Evolutionary conservation across 768 basidiomycete genomes (phyloP).

Genomic region (Dacryopinax spathularia): DNA sequence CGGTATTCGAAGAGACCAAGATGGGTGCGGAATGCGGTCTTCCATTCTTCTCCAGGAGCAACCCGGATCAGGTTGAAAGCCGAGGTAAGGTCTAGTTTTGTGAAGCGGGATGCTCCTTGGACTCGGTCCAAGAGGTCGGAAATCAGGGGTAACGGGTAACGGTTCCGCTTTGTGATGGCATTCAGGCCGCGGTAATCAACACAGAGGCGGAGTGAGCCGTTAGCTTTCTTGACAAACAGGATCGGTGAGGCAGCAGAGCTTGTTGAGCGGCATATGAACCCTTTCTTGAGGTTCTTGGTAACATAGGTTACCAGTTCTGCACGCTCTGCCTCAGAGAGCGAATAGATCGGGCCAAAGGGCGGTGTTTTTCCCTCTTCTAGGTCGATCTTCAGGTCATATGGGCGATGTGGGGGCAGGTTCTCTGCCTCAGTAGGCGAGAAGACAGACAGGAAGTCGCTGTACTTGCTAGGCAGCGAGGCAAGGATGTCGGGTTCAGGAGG

Average conservation of each 20-base stretch:
- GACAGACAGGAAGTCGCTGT: slow-evolving; percentile 20
- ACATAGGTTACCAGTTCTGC: slow-evolving; percentile 26
- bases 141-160: slow-evolving; percentile 12
- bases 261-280: slow-evolving; percentile 24
- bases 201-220: slow-evolving; percentile 10
- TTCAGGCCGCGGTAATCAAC: slow-evolving; percentile 14
- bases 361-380: slow-evolving; percentile 21
- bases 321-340: slow-evolving; percentile 23
- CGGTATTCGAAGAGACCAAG: slow-evolving; percentile 15
- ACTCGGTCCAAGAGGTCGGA: slow-evolving; percentile 9
- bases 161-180: slow-evolving; percentile 7
- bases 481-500: too few species aligned
- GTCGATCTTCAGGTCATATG: slow-evolving; percentile 28
- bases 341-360: slow-evolving; percentile 24
- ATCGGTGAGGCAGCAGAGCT: slow-evolving; percentile 14
- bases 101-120: slow-evolving; percentile 9
- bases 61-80: slow-evolving; percentile 19
- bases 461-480: slow-evolving; percentile 25
- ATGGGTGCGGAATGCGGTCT: slow-evolving; percentile 18
- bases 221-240: slow-evolving; percentile 13
- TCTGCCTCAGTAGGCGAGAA: slow-evolving; percentile 20
- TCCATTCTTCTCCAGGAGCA: slow-evolving; percentile 14
- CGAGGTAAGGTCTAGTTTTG: slow-evolving; percentile 15
- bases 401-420: slow-evolving; percentile 24
- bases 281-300: slow-evolving; percentile 25